phyloP scores from a whole-genome alignment of 2,329 filamentous ascomycete species.

The Capronia coronata region DNA sequence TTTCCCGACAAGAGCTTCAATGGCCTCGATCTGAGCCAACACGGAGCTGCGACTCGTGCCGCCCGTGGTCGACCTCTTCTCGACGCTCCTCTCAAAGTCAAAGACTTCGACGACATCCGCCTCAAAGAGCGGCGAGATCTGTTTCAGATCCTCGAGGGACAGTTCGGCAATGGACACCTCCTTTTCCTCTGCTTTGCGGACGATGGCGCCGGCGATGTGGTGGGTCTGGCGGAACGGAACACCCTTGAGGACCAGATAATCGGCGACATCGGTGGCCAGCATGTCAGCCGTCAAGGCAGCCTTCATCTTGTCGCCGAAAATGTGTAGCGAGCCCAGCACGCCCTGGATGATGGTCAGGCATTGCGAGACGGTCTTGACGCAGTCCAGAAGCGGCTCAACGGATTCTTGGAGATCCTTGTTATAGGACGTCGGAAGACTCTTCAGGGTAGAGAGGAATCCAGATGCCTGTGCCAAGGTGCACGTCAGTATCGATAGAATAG shows the following conservation, averaged over 20 bases:
- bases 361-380: conserved; percentile 69
- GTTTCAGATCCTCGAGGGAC: conserved; percentile 58
- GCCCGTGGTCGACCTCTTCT: conserved; percentile 68
- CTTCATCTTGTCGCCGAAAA: conserved; percentile 68
- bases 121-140: conserved; percentile 62
- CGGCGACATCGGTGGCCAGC: conserved; percentile 57
- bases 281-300: conserved; percentile 75
- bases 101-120: conserved; percentile 63
- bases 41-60: conserved; percentile 69
- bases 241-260: conserved; percentile 43
- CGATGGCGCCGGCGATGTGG: conserved; percentile 66
- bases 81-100: conserved; percentile 76
- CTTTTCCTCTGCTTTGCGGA: conserved; percentile 63
- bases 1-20: neutral
- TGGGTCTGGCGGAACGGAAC: conserved; percentile 76
- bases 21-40: conserved; percentile 47
- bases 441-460: conserved; percentile 68
- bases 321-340: conserved; percentile 65
- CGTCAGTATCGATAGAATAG: no score
- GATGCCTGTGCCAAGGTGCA: conserved; percentile 60
- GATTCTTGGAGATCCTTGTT: conserved; percentile 91
- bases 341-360: conserved; percentile 77
- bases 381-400: conserved; percentile 77
- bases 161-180: conserved; percentile 64
- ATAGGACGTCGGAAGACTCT: conserved; percentile 73